Base-by-base conservation (phyloP, 805 yeast species). In the Hanseniaspora clermontiae region DNA sequence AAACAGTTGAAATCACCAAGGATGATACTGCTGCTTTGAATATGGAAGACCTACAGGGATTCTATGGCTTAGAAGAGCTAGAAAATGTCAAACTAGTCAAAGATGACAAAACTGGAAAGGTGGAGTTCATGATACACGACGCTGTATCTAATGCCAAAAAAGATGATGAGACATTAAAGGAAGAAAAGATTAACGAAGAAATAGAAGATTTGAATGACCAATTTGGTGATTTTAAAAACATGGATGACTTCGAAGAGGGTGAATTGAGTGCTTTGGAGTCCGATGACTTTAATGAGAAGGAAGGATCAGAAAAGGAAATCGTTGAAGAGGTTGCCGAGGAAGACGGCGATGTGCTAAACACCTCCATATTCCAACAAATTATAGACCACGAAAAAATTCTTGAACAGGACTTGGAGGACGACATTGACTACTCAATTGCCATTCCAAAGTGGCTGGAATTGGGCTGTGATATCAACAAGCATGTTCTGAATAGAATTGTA, bases 51-150 rank as follows among this genome's bases (percentile, higher is more conserved):
- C 87, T 84, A 65, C 90, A 86, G 61, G 96, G 96, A 0, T 84
- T 90, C 63, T 88, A 82, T 66, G 98, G 97, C 0, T 72, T 93
- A 38, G 98, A 91, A 67, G 97, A 91, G 66, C 76, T 93, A 51
- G 96, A 88, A 57, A 97, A 96, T 46, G 97, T 91, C 37, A 90
- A 78, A 63, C 37, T 55, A 8, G 90, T 91, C 7, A 80, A 85
- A 59, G 50, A 56, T 24, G 75, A 82, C 55, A 78, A 80, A 1
- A 73, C 86, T 59, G 96, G 95, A 14, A 71, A 74, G 51, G 81
- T 84, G 0, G 77, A 78, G 55, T 84, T 83, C 63, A 65, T 75
- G n/a, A 75, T 74, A 10, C 72, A 65, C 37, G 75, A 73, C 1
- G 68, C 65, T 15, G 64, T 60, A 11, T 65, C 60, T 47, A 65